Base-by-base conservation (phyloP, 768 basidiomycete species). In the Pleurotus salmoneostramineus region DNA sequence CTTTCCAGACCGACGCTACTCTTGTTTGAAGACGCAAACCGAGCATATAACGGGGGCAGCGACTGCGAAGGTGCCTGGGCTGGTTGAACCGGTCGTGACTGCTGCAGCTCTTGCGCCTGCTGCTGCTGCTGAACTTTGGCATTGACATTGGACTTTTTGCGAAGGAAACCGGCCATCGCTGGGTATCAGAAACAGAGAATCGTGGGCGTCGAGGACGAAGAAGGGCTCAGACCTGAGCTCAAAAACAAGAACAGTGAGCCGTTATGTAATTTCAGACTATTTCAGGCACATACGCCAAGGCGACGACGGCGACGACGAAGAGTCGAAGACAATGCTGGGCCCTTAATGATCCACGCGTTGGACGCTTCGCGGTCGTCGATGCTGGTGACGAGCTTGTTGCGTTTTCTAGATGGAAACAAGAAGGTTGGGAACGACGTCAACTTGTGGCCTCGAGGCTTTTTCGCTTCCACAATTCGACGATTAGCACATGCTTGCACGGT, bases 91-190 rank as follows among this genome's bases (percentile, higher is more conserved):
- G 43, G 60, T 52, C 14, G 61, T 15, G 43, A 61, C 11, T 42
- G 64, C 44, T 15, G 8, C 11, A 32, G 7, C 44, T 11, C 15
- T 11, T 11, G 44, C 34, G 17, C 34, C 15, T 15, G 27, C 4
- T 17, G 47, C 15, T 43, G 31, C 57, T 50, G 33, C 43, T 15
- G 50, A 8, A 47, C 52, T 47, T 52, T 67, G 37, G 60, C 58
- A n/a, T 71, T 71, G 54, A 67, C 69, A 56, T 74, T 80, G 8
- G 64, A 59, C 65, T 80, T 82, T 73, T 72, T 83, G 72, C 79
- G 83, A 68, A 83, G 73, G 72, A 84, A 83, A 66, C 76, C 76
- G 63, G 79, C 77, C 83, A 84, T 83, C 68, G 71, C 68, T 51
- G 46, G 17, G 37, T 15, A 35, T 47, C 33, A 27, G 51, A 35